These are phyloP conservation scores for Aciculoconidium aculeatum DNA, from an alignment of 805 yeast species.

Conservation along the genomic window DNA sequence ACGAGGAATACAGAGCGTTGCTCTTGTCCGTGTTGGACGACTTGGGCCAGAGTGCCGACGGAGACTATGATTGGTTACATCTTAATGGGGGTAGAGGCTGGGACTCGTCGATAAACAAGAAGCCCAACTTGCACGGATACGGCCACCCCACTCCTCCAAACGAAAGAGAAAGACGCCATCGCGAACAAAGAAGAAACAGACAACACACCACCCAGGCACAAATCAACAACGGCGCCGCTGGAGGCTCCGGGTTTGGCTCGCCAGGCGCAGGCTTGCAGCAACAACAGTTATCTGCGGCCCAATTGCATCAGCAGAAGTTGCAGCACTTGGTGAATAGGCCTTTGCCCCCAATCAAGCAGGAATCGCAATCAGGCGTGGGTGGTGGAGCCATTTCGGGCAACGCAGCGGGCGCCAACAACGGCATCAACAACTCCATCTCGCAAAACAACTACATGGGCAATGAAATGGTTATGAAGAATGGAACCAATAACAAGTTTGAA, in stretches of 20 bases:
- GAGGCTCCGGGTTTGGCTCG: slow-evolving; percentile 4
- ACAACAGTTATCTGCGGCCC: slow-evolving; percentile 39
- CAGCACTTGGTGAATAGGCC: slow-evolving; percentile 45
- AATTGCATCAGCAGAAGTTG: slow-evolving; percentile 43
- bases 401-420: slow-evolving; percentile 14
- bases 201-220: slow-evolving; percentile 20
- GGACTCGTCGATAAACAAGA: slow-evolving; percentile 70
- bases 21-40: slow-evolving; percentile 56
- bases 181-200: slow-evolving; percentile 41
- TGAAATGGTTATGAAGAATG: slow-evolving; percentile 12
- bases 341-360: slow-evolving; percentile 43
- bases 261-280: slow-evolving; percentile 15
- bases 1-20: slow-evolving; percentile 56
- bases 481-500: slow-evolving; percentile 11
- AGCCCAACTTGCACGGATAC: slow-evolving; percentile 77
- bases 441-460: slow-evolving; percentile 15
- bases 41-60: slow-evolving; percentile 56
- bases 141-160: slow-evolving; percentile 64
- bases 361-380: slow-evolving; percentile 16
- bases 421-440: slow-evolving; percentile 19
- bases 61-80: slow-evolving; percentile 76
- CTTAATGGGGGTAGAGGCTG: slow-evolving; percentile 77
- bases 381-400: slow-evolving; percentile 9
- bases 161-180: slow-evolving; percentile 41
- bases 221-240: slow-evolving; percentile 12